A percentile compares a stretch with the other conserved stretches of the same genome.
These are phyloP conservation scores for Penicillium frequentans DNA, from an alignment of 2,329 filamentous ascomycete genomes.

Conservation along the genomic window DNA sequence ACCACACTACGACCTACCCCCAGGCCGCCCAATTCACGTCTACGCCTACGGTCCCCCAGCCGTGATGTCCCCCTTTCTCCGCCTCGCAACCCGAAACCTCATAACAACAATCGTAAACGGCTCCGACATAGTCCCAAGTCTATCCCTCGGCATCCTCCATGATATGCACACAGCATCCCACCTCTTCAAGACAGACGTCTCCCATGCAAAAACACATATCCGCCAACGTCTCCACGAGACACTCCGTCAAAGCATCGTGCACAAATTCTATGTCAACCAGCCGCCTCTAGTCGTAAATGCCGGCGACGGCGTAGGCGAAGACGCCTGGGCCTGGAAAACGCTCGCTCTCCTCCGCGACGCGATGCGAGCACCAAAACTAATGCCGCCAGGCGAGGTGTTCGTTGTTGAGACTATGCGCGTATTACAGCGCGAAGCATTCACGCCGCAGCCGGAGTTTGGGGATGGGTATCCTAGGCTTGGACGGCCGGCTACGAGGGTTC, in stretches of 20 bases:
- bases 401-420: constrained; percentile 68
- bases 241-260: constrained; percentile 61
- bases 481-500: constrained; percentile 65
- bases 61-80: constrained; percentile 68
- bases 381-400: constrained; percentile 77
- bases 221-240: constrained; percentile 65
- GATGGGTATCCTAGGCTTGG: constrained; percentile 54
- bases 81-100: constrained; percentile 68
- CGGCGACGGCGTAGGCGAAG: constrained; percentile 57
- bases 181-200: constrained; percentile 71
- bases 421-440: constrained; percentile 66
- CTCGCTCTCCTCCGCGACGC: constrained; percentile 65
- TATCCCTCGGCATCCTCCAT: constrained; percentile 72
- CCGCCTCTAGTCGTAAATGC: constrained; percentile 45
- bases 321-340: constrained; percentile 67
- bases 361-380: constrained; percentile 68
- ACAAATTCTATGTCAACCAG: constrained; percentile 60
- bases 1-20: constrained; percentile 55
- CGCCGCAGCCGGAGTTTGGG: constrained; percentile 33
- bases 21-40: constrained; percentile 71
- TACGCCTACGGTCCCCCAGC: constrained; percentile 76
- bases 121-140: constrained; percentile 70
- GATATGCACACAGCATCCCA: constrained; percentile 72
- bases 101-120: constrained; percentile 75
- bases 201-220: constrained; percentile 66